These are phyloP conservation scores for Clonostachys rosea DNA, from an alignment of 2,329 filamentous ascomycete species.

Conservation along the genomic window DNA sequence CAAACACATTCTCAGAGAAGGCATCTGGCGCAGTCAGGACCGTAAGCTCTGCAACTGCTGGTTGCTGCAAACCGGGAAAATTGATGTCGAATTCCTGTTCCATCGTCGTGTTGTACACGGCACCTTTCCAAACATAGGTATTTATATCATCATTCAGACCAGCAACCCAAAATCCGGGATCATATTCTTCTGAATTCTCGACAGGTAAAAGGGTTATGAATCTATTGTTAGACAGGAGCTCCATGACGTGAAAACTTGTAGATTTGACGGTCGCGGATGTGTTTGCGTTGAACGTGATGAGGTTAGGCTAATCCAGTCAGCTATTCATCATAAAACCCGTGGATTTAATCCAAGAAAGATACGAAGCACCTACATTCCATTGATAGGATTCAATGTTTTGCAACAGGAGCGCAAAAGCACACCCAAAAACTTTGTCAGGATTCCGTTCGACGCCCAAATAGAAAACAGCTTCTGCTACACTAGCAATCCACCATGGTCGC, in stretches of 20 bases:
- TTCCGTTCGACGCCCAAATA: slow-evolving; percentile 46
- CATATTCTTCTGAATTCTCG: neutral
- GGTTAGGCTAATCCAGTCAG: neutral
- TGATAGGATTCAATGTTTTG: neutral
- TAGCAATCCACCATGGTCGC: neutral
- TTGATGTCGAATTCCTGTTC: neutral
- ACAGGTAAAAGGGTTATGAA: neutral
- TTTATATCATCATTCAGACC: neutral
- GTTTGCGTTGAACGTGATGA: neutral
- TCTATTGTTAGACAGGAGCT: neutral
- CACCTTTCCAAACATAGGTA: neutral
- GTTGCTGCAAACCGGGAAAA: neutral
- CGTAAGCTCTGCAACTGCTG: neutral
- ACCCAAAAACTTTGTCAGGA: neutral
- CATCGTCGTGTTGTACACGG: neutral
- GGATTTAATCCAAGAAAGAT: neutral
- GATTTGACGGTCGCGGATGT: neutral
- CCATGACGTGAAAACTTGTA: neutral
- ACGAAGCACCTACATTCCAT: neutral
- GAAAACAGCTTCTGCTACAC: slow-evolving; percentile 45
- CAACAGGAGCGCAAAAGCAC: neutral
- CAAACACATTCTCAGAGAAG: neutral
- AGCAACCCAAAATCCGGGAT: neutral
- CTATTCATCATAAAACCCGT: neutral
- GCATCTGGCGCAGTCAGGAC: neutral